These are phyloP conservation scores for Xerophyta viscosa DNA, from an alignment of 106 monocot species.

Conservation along the genomic window DNA sequence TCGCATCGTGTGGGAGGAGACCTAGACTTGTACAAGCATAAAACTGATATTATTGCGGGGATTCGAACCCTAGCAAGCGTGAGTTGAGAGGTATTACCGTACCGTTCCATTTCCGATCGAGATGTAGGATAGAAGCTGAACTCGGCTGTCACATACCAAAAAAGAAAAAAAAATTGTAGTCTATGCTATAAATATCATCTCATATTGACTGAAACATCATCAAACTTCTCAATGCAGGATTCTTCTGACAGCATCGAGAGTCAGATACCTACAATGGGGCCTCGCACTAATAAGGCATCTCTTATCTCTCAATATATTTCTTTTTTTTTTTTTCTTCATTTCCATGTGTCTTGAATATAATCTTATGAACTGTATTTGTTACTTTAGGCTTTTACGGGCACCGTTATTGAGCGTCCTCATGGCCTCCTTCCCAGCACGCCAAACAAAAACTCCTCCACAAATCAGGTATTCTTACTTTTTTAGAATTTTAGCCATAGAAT, in stretches of 20 bases:
- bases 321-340: background rate
- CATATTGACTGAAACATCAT: too few relatives aligned
- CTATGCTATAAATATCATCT: too few relatives aligned
- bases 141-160: too few relatives aligned
- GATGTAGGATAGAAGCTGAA: too few relatives aligned
- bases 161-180: too few relatives aligned
- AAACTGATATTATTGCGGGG: too few relatives aligned
- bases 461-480: conserved; percentile 26
- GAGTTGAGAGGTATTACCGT: too few relatives aligned
- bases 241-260: conserved; percentile 9
- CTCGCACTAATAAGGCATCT: conserved; percentile 11
- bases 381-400: conserved; percentile 58
- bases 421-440: conserved; percentile 21
- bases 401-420: conserved; percentile 50
- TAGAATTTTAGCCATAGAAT: background rate
- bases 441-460: conserved; percentile 8
- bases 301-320: background rate
- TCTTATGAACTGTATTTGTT: too few relatives aligned
- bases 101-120: too few relatives aligned
- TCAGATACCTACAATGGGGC: conserved; percentile 3
- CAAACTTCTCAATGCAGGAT: conserved; percentile 20
- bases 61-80: too few relatives aligned
- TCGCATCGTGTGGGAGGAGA: too few relatives aligned
- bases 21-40: too few relatives aligned
- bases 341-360: background rate